Percentiles rank a stretch among this genome's conserved stretches.
These are phyloP conservation scores for Yarrowia sp. DNA, from an alignment of 805 yeast species.

Conservation along the genomic window DNA sequence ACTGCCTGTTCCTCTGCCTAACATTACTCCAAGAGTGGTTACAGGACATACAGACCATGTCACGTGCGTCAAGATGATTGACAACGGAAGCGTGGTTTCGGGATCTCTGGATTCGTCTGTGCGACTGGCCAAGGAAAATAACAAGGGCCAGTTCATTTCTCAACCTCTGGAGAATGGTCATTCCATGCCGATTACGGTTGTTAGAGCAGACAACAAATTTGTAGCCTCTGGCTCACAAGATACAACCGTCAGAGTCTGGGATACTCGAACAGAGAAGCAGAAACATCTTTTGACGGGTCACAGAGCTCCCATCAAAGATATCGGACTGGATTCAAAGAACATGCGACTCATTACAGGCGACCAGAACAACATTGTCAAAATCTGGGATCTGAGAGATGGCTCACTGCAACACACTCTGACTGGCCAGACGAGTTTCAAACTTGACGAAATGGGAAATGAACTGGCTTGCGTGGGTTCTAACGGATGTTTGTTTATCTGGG, in stretches of 20 bases:
- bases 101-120: not conserved
- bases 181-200: not conserved
- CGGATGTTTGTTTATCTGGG: slow-evolving; percentile 11
- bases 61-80: not conserved
- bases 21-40: not conserved
- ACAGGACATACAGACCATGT: not conserved
- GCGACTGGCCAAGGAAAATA: not conserved
- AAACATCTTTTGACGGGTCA: not conserved
- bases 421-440: slow-evolving; percentile 1
- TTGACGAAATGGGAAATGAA: slow-evolving; percentile 8
- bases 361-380: not conserved
- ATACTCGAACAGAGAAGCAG: not conserved
- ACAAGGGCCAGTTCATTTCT: not conserved
- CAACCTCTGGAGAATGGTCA: not conserved
- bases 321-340: slow-evolving; percentile 9
- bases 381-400: slow-evolving; percentile 15
- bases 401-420: not conserved
- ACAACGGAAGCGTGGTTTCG: slow-evolving; percentile 6
- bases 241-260: slow-evolving; percentile 6
- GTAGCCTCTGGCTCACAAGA: not conserved
- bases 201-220: slow-evolving; percentile 9
- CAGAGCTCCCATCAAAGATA: not conserved
- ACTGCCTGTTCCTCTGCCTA: not conserved
- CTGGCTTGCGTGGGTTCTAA: slow-evolving; percentile 4
- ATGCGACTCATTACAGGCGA: slow-evolving; percentile 5